Base-by-base conservation (phyloP, 805 yeast genomes). In the Diddensiella caesifluorescens region DNA sequence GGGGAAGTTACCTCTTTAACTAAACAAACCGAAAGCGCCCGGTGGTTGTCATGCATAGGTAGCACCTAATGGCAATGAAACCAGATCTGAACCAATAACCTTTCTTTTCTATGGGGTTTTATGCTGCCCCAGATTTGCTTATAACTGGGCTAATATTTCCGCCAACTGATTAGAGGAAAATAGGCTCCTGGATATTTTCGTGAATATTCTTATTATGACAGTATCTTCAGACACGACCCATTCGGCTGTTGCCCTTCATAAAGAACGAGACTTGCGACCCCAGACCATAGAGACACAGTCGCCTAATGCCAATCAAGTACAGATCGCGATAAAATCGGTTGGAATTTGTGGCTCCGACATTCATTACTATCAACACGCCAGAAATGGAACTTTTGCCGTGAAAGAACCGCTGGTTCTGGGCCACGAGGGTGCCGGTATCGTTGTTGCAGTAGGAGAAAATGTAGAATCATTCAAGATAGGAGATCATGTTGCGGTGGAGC, bases 401-500 rank as follows among this genome's bases (percentile, higher is more conserved):
- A 71, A 69, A 44, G 63, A 70, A 28, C 89, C 90, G 38, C 79
- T 83, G 83, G 83, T 83, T 22, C 64, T 83, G 52, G 95, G 94
- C 22, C 95, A 84, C 55, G 95, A 84, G 56, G 77, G 86, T 9
- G 63, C 87, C 2, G 95, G 94, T 44, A 63, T 75, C 13, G 79
- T 84, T 38, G 74, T 71, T 9, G 79, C 79, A 49, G 73, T 81
- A 37, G 94, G 95, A 5, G 44, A 65, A 1, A 69, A 58, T 2
- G 94, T 84, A 20, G 74, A 71, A 2, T 59, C 67, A n/a, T 68
- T 82, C 41, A 73, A 79, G 53, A 73, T 75, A 18, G 95, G 95
- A 41, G 89, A 82, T 62, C 69, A 70, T 45, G 94, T 84, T 31
- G 92, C 92, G 10, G 75, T 85, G 52, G 94, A 84, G 57, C 92